Conservation (phyloP, 2,329 filamentous ascomycete species). For the Colletotrichum kahawae region DNA sequence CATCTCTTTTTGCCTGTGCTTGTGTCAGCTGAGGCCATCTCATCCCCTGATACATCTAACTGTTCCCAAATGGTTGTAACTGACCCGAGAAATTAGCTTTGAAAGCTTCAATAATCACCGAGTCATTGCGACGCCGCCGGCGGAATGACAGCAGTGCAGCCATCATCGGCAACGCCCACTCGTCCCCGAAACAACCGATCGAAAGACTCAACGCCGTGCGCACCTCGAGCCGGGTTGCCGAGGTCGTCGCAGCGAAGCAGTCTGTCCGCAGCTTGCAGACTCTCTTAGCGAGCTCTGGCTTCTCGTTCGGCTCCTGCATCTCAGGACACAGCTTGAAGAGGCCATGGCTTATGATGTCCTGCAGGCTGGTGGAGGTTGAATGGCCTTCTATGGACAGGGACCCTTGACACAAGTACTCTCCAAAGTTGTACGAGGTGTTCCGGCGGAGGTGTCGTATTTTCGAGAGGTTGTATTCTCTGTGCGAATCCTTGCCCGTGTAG, state of each 20-base stretch:
- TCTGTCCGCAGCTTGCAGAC: not conserved
- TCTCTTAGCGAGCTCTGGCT: not conserved
- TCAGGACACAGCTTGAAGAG: not conserved
- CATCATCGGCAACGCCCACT: not conserved
- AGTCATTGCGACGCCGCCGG: not conserved
- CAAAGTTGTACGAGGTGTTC: not conserved
- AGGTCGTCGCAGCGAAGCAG: not conserved
- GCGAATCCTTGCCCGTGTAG: not conserved
- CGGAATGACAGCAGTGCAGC: not conserved
- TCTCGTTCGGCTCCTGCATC: not conserved
- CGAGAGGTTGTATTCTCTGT: not conserved
- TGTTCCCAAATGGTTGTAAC: rapidly evolving
- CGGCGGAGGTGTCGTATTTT: not conserved
- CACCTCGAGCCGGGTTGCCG: not conserved
- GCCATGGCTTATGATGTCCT: not conserved
- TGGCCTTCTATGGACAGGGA: not conserved
- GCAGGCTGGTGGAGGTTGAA: not conserved
- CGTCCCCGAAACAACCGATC: not conserved
- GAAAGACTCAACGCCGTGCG: not conserved
- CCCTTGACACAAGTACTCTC: not conserved
- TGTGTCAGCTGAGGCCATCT: not conserved
- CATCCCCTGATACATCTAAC: not conserved
- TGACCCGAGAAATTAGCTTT: not conserved
- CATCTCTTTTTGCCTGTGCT: not conserved
- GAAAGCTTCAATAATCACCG: not conserved